Base-by-base conservation (phyloP, 1,284 basidiomycete species). In the Vanrija sp. region DNA sequence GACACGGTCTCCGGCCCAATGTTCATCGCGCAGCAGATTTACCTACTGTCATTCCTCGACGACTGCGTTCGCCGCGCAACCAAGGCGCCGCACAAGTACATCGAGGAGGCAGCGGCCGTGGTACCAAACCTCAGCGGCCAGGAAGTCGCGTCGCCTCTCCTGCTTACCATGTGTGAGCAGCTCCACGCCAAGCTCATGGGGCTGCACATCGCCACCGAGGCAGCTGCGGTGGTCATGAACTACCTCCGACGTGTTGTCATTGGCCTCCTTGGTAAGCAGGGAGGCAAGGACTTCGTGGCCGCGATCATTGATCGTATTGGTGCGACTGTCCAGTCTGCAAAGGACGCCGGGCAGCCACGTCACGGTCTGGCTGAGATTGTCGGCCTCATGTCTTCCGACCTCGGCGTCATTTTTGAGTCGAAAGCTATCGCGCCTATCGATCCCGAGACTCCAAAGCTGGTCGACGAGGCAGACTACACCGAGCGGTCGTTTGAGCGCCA, bases 31-130 rank as follows among this genome's bases (percentile, higher is more conserved):
- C 84, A 89, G 87, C 46, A 81, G 81, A 69, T 74, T 10, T 77
- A 81, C 38, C 81, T 93, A 3, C 78, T 89, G 5, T 66, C 78
- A 0, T 93, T 96, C 76, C 63, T 96, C 14, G 93, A 98, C 65
- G 89, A 93, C 46, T 95, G 90, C 67, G 79, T 89, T 7, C 85
- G 88, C 54, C 82, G 90, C n/a, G 91, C 87, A 63, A 68, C 86
- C 60, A 92, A 89, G 76, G 88, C 86, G 1, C 89, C 91, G 0
- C 90, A 94, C 72, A 83, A 85, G 38, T 98, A 96, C 70, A 81
- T 95, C 52, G 93, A 97, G 66, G 85, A 86, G 12, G 71, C 83
- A 52, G 78, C 80, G 26, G 58, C 65, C 3, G 51, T 72, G 25
- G 50, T 64, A 3, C 65, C 68, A 0, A 58, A 65, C 9, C 61